These are phyloP conservation scores for Yamadazyma jaroonii DNA, from an alignment of 1,139 yeast genomes.

Conservation along the genomic window DNA sequence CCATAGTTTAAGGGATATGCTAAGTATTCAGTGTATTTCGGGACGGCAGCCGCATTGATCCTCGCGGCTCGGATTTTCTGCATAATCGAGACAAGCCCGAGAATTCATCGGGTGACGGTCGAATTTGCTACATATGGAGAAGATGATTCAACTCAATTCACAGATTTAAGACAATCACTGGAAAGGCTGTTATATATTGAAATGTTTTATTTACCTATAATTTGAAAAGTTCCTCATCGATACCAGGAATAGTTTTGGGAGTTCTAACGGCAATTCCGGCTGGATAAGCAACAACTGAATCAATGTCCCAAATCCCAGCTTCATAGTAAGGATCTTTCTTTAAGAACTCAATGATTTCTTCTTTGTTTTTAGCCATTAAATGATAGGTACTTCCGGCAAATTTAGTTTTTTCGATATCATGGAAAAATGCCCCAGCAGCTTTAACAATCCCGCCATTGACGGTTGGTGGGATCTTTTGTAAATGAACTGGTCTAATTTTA, in stretches of 20 bases:
- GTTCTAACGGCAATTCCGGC: slow-evolving; percentile 35
- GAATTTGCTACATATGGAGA: too few relatives aligned
- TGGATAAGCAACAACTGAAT: slow-evolving; percentile 60
- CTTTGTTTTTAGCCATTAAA: slow-evolving; percentile 58
- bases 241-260: slow-evolving; percentile 26
- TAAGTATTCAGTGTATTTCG: too few relatives aligned
- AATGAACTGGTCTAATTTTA: slow-evolving; percentile 55
- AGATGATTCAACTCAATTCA: too few relatives aligned
- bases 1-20: too few relatives aligned
- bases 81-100: too few relatives aligned
- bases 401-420: slow-evolving; percentile 46
- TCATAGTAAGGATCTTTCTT: slow-evolving; percentile 61
- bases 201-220: slow-evolving; percentile 8
- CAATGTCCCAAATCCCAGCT: slow-evolving; percentile 76
- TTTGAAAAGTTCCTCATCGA: slow-evolving; percentile 19
- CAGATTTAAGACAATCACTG: too few relatives aligned
- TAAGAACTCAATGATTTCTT: slow-evolving; percentile 62
- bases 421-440: slow-evolving; percentile 64
- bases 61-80: too few relatives aligned
- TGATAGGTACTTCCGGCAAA: slow-evolving; percentile 74
- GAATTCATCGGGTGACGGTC: too few relatives aligned
- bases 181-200: too few relatives aligned
- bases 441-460: slow-evolving; percentile 56
- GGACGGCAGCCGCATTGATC: too few relatives aligned
- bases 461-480: slow-evolving; percentile 50